Base-by-base conservation (phyloP, 2,329 filamentous ascomycete genomes). In the Cordyceps cateniannulata region DNA sequence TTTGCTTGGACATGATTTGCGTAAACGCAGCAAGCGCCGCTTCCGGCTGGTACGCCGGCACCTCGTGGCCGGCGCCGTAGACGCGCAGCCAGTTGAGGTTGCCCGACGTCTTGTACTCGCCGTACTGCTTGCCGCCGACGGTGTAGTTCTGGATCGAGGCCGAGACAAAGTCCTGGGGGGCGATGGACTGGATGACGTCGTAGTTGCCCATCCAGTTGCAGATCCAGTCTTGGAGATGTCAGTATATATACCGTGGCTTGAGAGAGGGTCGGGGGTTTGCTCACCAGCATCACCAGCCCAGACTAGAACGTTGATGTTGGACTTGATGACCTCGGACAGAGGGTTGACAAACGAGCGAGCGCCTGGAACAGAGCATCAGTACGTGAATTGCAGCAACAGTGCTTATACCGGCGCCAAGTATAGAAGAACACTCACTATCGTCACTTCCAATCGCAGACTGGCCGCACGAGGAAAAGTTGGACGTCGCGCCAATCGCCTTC, bases 151-250 rank as follows among this genome's bases (percentile, higher is more conserved):
- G 61, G 14, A 79, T 65, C 24, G 67, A 67, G 65, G 84, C 85
- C 3, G 73, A 69, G 0, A 71, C 62, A 8, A 73, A 68, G 2
- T 72, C 74, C 1, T 70, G 62, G 66, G 76, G 84, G 14, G 73
- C 69, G 25, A 85, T 71, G 0, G 73, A 72, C 38, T 84, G 73
- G 1, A 79, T 77, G 1, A 76, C 77, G 12, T 69, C 73, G 6
- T 79, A 72, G 35, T 74, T 77, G n/a, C 82, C 82, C 32, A 79
- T 71, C 78, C 81, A 84, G 69, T 85, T 85, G 66, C 81, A 85
- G 58, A 84, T 81, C 71, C 76, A 84, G 65, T 85, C 82, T 67
- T 9, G 16, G 18, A n/a, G 12, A 22, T 14, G 18, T 51, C 48
- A 51, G 49, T 5, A 35, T n/a, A 3, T 32, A 1, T 42, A n/a